Conservation (phyloP, 106 monocot genomes). For the Vanilla planifolia region DNA sequence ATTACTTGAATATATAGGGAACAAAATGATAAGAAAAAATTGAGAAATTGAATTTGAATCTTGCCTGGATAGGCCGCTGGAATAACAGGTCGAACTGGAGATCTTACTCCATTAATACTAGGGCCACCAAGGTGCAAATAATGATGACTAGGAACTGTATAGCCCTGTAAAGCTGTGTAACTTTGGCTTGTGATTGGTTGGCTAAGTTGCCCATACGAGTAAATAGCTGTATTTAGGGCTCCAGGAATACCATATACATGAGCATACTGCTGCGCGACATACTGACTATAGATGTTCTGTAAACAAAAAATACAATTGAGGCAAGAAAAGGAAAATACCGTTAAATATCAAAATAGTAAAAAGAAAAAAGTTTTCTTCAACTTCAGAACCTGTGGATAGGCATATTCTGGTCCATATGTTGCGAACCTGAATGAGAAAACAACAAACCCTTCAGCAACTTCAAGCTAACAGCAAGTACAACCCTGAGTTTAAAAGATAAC, state of each 20-base stretch:
- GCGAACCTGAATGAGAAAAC: conserved; percentile 40
- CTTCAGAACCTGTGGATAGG: conserved; percentile 59
- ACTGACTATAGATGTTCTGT: conserved; percentile 57
- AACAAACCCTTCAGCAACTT: conserved; percentile 13
- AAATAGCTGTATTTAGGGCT: conserved; percentile 31
- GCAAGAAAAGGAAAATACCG: background rate
- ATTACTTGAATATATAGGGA: no score
- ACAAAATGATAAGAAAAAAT: no score
- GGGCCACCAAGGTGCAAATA: conserved; percentile 38
- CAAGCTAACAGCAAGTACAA: background rate
- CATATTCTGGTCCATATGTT: conserved; percentile 63
- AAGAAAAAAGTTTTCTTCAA: conserved; percentile 6
- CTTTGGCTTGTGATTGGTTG: conserved; percentile 40
- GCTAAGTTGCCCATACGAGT: conserved; percentile 48
- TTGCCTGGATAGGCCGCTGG: conserved; percentile 51
- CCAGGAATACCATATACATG: conserved; percentile 67
- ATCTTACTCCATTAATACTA: conserved; percentile 41
- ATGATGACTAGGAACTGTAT: conserved; percentile 48
- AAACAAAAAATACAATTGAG: conserved; percentile 5
- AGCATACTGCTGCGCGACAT: conserved; percentile 54
- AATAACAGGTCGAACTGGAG: conserved; percentile 37
- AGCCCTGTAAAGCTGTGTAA: conserved; percentile 37
- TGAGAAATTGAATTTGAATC: no score
- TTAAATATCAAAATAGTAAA: background rate
- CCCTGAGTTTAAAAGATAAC: no score